Evolutionary conservation across 108 stramenopile genomes (phyloP), one percentile per base, ranked within the genome.

Genomic region (Cyclostephanos invisitatus): DNA sequence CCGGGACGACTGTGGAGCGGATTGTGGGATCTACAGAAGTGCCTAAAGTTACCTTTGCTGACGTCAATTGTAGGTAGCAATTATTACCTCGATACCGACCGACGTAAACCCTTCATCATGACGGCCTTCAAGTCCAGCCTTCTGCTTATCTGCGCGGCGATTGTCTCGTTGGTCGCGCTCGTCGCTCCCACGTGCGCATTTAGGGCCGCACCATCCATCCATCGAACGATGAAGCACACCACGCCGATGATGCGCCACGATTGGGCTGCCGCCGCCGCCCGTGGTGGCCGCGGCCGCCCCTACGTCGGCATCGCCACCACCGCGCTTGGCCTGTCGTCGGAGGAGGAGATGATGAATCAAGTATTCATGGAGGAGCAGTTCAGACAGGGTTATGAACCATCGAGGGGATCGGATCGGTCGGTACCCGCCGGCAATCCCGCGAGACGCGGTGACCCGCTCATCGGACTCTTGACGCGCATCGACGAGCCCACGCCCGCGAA

Each of bases 381-480:
- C 32, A 27, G 32, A 58, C 27, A 27, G 28, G 25, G 28, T 32
- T 29, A 29, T 3, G 36, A 6, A 7, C 36, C 36, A 7, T 7
- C 36, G 18, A 27, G 32, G 14, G 57, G 32, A 58, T 29, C 57
- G 14, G 27, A 11, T 8, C 72, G n/a, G 50, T 27, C 35, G 24
- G 64, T 11, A 36, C 48, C 51, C 17, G 49, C 62, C n/a, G 65
- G 64, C 69, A 18, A 61, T 12, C 40, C 59, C 51, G 51, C n/a
- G 37, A 32, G 48, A 22, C 74, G 36, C 24, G 29, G 90, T 54
- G 89, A 90, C 82, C 89, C 89, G n/a, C 83, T 90, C 35, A 74
- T 90, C 68, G 85, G 81, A 7, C 78, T 70, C 59, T 40, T 90
- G n/a, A 90, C 89, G 24, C 83, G 88, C 47, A 79, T 77, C 50